Base-by-base conservation (phyloP, 192 early-diverging fungal genomes). In the Coemansia umbellata region DNA sequence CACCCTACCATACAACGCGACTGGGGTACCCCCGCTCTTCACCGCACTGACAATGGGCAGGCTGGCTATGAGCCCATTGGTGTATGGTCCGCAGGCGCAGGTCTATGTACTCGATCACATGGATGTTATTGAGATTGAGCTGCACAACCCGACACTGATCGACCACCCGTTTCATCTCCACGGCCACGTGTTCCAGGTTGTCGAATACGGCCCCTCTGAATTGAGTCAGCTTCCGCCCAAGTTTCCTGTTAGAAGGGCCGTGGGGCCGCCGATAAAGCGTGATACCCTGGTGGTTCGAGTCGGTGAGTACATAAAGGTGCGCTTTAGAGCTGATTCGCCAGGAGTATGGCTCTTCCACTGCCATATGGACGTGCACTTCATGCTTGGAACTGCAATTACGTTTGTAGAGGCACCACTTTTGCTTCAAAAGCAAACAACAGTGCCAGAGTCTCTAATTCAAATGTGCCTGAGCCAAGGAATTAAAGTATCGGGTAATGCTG, bases 261-360 rank as follows among this genome's bases (percentile, higher is more conserved):
- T 69, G 85, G 31, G 47, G 85, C 85, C 15, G 81, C 63, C 78
- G 13, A 52, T 83, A 19, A 59, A 78, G 17, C 80, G 92, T 45
- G 92, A 94, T 58, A 87, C 83, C 6, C 63, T 91, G 14, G 63
- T 79, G 4, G 65, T 91, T 0, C 82, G 83, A 6, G 55, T 52
- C 8, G 47, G 73, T 35, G 53, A 81, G 35, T 86, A 83, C 40
- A 72, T 78, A 24, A 78, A 80, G 24, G 69, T 94, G 40, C 77
- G 89, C 13, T 90, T 89, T 68, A 47, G 74, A 21, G 86, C 85
- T 6, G 82, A 91, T 64, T 92, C 92, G 63, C 87, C 88, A 4
- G 92, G 89, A 13, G 81, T 82, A 13, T 94, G 90, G 90, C 62
- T 86, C 31, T 80, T 91, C 43, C 43, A 90, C 71, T 92, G 91